Evolutionary conservation across 805 yeast species (phyloP).

Genomic region (Saccharomycopsis vini): DNA sequence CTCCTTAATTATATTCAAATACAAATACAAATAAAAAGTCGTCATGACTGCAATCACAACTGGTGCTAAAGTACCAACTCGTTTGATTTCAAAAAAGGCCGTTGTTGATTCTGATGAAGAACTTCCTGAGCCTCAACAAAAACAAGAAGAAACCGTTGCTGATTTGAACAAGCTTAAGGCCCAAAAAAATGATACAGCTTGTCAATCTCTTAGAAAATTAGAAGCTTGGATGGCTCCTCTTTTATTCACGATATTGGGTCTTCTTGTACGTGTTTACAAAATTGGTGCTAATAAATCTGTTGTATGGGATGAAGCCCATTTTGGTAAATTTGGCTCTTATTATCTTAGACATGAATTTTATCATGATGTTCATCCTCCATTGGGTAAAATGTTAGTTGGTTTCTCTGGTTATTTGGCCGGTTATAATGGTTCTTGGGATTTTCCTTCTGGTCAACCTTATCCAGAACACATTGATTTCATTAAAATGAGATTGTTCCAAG

Average conservation of each 20-base stretch:
- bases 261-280: slow-evolving; percentile 64
- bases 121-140: too few species aligned
- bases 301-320: slow-evolving; percentile 97
- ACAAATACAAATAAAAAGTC: too few species aligned
- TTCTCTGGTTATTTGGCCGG: slow-evolving; percentile 80
- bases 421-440: slow-evolving; percentile 81
- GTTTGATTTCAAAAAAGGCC: too few species aligned
- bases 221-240: slow-evolving; percentile 43
- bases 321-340: slow-evolving; percentile 92
- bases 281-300: slow-evolving; percentile 68
- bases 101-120: too few species aligned
- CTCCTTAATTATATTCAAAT: too few species aligned
- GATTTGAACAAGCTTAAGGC: slow-evolving; percentile 11
- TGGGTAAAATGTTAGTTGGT: slow-evolving; percentile 90
- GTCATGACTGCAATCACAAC: too few species aligned
- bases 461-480: slow-evolving; percentile 74
- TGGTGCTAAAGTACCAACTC: too few species aligned
- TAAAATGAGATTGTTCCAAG: slow-evolving; percentile 82
- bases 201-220: slow-evolving; percentile 10
- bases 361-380: slow-evolving; percentile 96
- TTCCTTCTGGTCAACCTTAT: slow-evolving; percentile 71
- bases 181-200: slow-evolving; percentile 6
- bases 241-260: slow-evolving; percentile 57
- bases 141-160: too few species aligned
- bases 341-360: slow-evolving; percentile 83